These are phyloP conservation scores for Tricholoma furcatifolium DNA, from an alignment of 768 basidiomycete genomes.

Conservation along the genomic window DNA sequence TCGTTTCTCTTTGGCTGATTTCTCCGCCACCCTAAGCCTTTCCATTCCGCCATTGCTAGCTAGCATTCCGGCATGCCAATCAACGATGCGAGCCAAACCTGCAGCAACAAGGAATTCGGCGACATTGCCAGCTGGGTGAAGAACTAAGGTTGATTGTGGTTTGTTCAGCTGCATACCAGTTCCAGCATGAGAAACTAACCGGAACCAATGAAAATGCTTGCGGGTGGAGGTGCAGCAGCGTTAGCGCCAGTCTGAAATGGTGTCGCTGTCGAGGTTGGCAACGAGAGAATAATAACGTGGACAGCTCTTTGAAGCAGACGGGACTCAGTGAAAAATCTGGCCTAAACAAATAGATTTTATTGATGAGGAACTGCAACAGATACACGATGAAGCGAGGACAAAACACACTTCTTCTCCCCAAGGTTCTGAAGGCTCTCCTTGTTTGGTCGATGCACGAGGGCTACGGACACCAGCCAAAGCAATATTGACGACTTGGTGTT, in stretches of 20 bases:
- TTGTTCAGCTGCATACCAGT: background rate
- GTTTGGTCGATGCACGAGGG: conserved; percentile 66
- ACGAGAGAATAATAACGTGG: conserved; percentile 73
- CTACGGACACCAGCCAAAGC: conserved; percentile 81
- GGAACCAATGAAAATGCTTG: conserved; percentile 87
- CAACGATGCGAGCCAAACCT: conserved; percentile 89
- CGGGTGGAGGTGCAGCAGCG: conserved; percentile 56
- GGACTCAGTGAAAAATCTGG: conserved; percentile 91
- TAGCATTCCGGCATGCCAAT: conserved; percentile 98
- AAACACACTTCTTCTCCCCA: conserved; percentile 84
- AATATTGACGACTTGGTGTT: conserved; percentile 90
- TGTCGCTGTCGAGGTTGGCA: conserved; percentile 75
- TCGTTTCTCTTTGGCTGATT: conserved; percentile 72
- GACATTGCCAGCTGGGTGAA: conserved; percentile 93
- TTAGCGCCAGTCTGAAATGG: conserved; percentile 70
- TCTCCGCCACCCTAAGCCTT: conserved; percentile 82
- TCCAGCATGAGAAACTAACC: conserved; percentile 38
- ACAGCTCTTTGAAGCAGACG: conserved; percentile 80
- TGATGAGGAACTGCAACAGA: conserved; percentile 12
- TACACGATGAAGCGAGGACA: conserved; percentile 4
- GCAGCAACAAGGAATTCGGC: conserved; percentile 83
- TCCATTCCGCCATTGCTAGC: conserved; percentile 84
- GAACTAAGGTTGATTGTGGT: conserved; percentile 40
- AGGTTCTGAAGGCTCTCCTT: conserved; percentile 76
- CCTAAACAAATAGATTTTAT: conserved; percentile 45